Evolutionary conservation across 1,284 basidiomycete species (phyloP).

Genomic region (Ganoderma resinaceum): DNA sequence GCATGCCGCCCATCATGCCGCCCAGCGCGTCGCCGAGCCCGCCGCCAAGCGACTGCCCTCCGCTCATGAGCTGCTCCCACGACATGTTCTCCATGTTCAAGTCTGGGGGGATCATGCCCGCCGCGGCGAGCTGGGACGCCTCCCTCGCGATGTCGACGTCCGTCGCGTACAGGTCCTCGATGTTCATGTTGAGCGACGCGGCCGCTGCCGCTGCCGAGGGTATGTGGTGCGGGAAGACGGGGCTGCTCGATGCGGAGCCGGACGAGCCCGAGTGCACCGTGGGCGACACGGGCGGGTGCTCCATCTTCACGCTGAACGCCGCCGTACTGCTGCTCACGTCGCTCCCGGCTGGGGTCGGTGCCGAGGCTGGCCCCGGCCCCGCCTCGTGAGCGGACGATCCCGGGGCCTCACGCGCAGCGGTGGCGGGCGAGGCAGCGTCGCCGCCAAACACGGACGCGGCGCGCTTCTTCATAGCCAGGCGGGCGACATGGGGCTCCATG

Average conservation of each 20-base stretch:
- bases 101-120: constrained; percentile 19
- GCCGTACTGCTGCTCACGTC: neutral
- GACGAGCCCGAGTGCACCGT: constrained; percentile 9
- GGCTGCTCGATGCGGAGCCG: constrained; percentile 11
- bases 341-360: neutral
- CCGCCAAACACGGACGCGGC: constrained; percentile 1
- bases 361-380: neutral
- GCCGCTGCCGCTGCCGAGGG: neutral
- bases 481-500: constrained; percentile 32
- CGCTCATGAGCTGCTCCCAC: constrained; percentile 26
- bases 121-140: constrained; percentile 23
- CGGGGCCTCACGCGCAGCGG: neutral
- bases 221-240: constrained; percentile 5
- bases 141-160: constrained; percentile 29
- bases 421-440: neutral
- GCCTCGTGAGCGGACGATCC: neutral
- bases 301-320: neutral
- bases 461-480: constrained; percentile 23
- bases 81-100: constrained; percentile 3
- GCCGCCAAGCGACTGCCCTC: constrained; percentile 7
- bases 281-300: constrained; percentile 9
- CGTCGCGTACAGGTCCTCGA: constrained; percentile 23
- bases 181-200: neutral
- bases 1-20: constrained; percentile 7
- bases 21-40: constrained; percentile 17